phyloP scores from a whole-genome alignment of 331 rosid genomes.

The Quercus phellos region DNA sequence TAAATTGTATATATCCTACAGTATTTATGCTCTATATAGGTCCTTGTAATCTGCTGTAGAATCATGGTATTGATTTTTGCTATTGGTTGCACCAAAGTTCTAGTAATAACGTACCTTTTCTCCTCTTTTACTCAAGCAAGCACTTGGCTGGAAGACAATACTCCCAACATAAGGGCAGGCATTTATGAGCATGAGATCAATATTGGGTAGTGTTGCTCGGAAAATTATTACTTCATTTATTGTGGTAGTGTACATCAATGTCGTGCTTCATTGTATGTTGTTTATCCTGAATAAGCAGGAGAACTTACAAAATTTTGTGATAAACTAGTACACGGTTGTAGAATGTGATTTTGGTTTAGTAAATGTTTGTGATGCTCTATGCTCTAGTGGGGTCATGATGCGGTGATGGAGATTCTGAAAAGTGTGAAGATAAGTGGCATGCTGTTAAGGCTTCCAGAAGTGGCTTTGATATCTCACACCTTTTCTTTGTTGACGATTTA shows the following conservation, averaged over 20 bases:
- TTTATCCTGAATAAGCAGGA: no score
- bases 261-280: background rate
- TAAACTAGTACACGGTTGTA: no score
- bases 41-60: conserved; percentile 8
- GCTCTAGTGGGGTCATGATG: background rate
- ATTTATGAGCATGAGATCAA: background rate
- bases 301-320: no score
- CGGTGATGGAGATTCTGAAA: background rate
- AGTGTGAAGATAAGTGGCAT: no score
- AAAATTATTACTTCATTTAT: background rate
- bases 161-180: background rate
- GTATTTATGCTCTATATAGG: conserved; percentile 1
- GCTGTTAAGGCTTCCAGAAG: no score
- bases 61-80: background rate
- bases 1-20: conserved; percentile 26
- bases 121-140: background rate
- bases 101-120: background rate
- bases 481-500: no score
- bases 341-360: background rate
- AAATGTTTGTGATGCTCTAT: background rate
- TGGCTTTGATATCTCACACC: no score
- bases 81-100: background rate
- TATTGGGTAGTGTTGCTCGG: background rate
- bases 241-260: background rate
- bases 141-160: background rate